Percentiles rank a stretch among this genome's conserved stretches.
Conservation (phyloP, 768 basidiomycete genomes). For the Sarcodon aspratus region DNA sequence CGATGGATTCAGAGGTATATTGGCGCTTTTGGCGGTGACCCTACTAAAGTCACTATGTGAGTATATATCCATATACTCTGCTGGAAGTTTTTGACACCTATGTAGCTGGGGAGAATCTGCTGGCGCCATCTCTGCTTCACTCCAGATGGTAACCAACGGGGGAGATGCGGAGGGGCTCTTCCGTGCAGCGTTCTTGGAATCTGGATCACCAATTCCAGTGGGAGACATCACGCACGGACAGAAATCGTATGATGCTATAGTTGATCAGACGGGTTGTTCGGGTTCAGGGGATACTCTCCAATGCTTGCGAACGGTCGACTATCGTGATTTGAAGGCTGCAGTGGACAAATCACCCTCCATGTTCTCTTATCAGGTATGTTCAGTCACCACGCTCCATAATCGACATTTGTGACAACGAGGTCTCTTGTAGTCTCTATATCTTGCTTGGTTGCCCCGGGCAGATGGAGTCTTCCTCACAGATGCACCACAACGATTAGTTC, state of each 20-base stretch:
- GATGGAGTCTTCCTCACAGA: slow-evolving; percentile 41
- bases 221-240: slow-evolving; percentile 15
- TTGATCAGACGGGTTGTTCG: slow-evolving; percentile 24
- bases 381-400: neutral
- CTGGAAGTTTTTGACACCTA: slow-evolving; percentile 6
- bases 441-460: slow-evolving; percentile 37
- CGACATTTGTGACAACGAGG: neutral
- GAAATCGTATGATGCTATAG: slow-evolving; percentile 30
- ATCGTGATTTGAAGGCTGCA: slow-evolving; percentile 17
- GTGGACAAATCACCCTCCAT: slow-evolving; percentile 20
- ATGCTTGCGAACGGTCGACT: slow-evolving; percentile 31
- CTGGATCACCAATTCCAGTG: slow-evolving; percentile 6
- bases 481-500: slow-evolving; percentile 28
- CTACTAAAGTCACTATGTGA: slow-evolving; percentile 31
- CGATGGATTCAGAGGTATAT: slow-evolving; percentile 33
- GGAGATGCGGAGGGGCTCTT: slow-evolving; percentile 16
- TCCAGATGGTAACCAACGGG: slow-evolving; percentile 15
- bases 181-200: slow-evolving; percentile 26
- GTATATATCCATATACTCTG: slow-evolving; percentile 19
- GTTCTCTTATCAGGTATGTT: slow-evolving; percentile 20
- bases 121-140: slow-evolving; percentile 22
- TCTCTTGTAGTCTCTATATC: slow-evolving; percentile 24
- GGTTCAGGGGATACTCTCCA: slow-evolving; percentile 22
- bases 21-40: slow-evolving; percentile 32
- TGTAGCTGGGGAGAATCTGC: slow-evolving; percentile 30